phyloP scores from a whole-genome alignment of 345 rosid genomes.

The Boechera divaricarpa region DNA sequence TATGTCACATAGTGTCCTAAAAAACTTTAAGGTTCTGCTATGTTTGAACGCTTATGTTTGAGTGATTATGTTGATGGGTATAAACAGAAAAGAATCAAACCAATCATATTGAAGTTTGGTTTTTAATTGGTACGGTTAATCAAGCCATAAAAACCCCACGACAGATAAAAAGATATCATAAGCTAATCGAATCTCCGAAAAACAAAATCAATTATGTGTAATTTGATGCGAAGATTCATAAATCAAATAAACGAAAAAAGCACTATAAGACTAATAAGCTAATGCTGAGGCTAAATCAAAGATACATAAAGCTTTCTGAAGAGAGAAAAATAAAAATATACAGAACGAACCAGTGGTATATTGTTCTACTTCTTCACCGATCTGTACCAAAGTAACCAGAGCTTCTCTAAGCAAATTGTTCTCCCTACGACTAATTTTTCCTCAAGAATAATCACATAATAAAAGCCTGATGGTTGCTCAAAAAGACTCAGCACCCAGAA shows the following conservation, averaged over 20 bases:
- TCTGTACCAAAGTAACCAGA: constrained; percentile 45
- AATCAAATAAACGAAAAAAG: neutral
- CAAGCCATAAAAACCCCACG: neutral
- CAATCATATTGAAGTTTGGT: neutral
- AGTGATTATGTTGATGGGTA: neutral
- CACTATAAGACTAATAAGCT: constrained; percentile 7
- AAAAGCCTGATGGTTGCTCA: constrained; percentile 44
- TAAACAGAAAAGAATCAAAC: neutral
- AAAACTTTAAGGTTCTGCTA: neutral
- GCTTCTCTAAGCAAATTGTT: constrained; percentile 33
- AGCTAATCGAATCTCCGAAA: neutral
- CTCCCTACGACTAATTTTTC: constrained; percentile 44
- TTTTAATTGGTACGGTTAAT: neutral
- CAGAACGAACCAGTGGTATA: constrained; percentile 40
- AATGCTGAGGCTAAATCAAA: constrained; percentile 34
- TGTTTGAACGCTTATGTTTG: constrained; percentile 16
- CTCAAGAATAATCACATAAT: constrained; percentile 44
- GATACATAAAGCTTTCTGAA: constrained; percentile 31
- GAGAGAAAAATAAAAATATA: constrained; percentile 26
- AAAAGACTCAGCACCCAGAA: constrained; percentile 41
- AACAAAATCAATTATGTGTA: constrained; percentile 7
- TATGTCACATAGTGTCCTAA: constrained; percentile 5
- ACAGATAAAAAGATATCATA: neutral
- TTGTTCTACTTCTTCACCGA: constrained; percentile 37
- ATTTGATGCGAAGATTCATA: constrained; percentile 8